Evolutionary conservation across 1,284 basidiomycete genomes (phyloP).

Genomic region (Leccinum cinnamomeum): DNA sequence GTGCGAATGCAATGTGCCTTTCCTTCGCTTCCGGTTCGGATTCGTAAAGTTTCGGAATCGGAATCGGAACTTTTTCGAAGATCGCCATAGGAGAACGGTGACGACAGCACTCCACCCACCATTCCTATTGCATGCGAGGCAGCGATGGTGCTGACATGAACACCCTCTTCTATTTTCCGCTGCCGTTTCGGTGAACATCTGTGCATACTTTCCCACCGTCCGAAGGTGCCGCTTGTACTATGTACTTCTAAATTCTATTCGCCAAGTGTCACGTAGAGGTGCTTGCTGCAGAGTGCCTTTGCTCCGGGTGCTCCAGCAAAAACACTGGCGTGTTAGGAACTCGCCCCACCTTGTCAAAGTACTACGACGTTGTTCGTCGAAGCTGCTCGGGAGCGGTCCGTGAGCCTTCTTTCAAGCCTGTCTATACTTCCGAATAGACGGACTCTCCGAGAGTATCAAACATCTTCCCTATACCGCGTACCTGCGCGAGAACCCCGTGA

Average conservation of each 20-base stretch:
- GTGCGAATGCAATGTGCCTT: too few species aligned
- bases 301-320: constrained; percentile 64
- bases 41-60: too few species aligned
- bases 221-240: too few species aligned
- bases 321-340: constrained; percentile 80
- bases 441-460: constrained; percentile 82
- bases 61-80: too few species aligned
- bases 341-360: constrained; percentile 77
- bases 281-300: constrained; percentile 65
- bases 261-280: constrained; percentile 65
- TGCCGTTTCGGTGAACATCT: too few species aligned
- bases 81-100: too few species aligned
- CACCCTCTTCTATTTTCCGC: too few species aligned
- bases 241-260: constrained; percentile 19
- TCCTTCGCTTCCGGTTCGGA: too few species aligned
- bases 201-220: too few species aligned
- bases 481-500: constrained; percentile 30
- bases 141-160: too few species aligned
- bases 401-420: constrained; percentile 42
- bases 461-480: constrained; percentile 86
- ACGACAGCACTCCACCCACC: too few species aligned
- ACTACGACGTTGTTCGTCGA: constrained; percentile 58
- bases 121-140: too few species aligned
- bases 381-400: constrained; percentile 47
- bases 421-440: constrained; percentile 71